Base-by-base conservation (phyloP, 1,284 basidiomycete genomes). In the Moesziomyces parantarcticus region DNA sequence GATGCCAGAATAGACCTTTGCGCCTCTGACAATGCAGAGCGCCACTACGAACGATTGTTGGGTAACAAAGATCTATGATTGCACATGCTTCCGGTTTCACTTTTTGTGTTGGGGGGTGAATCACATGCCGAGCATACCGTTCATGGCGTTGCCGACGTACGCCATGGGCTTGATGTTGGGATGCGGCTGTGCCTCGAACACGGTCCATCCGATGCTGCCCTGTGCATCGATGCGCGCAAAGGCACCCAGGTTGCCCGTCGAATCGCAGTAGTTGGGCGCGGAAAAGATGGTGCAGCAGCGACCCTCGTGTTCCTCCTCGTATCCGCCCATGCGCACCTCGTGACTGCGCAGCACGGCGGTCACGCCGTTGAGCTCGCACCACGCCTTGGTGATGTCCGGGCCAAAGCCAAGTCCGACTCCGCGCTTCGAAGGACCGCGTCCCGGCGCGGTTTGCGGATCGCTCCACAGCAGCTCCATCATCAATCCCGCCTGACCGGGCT, bases 391-490 rank as follows among this genome's bases (percentile, higher is more conserved):
- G 47, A 83, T 78, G 50, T 81, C 79, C 1, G 96, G 96, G 18
- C 96, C 96, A 84, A 99, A 99, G 10, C 92, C 90, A 70, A 97
- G 90, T 20, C 97, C 96, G 52, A 98, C 94, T 68, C 96, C 96
- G 52, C 97, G 90, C 88, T 99, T 99, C 81, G 92, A 95, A 5
- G 96, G 96, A 0, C 95, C 95, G 41, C 97, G 90, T n/a, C 97
- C 97, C 14, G 89, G 90, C 46, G 87, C 84, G 43, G 91, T 90
- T 85, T 98, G 96, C 23, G 97, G 96, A 85, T 99, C 97, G 9
- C 94, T 97, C 83, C 83, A 84, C 4, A 85, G 76, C 51, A 83
- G 57, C 56, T 88, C 87, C 81, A 93, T 94, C 92, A 99, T 98
- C 54, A 99, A 86, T 1, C 97, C 97, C 78, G 94, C 92, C 75